Evolutionary conservation across 163 green algal genomes (phyloP).

Genomic region (Chlamydomonas reinhardtii): DNA sequence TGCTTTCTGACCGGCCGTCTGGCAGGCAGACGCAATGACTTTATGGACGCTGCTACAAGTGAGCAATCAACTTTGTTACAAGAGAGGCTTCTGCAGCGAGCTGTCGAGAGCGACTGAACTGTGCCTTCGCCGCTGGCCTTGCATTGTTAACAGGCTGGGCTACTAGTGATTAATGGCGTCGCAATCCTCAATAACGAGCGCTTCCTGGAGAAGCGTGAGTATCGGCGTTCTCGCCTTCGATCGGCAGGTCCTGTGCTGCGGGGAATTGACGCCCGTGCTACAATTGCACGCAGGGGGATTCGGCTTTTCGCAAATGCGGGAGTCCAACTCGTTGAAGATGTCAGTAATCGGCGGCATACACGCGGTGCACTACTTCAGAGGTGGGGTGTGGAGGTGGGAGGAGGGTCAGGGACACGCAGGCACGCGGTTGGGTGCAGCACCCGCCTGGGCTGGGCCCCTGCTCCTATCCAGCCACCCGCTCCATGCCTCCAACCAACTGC

Average conservation of each 20-base stretch:
- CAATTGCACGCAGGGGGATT: constrained; percentile 81
- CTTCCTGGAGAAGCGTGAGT: constrained; percentile 84
- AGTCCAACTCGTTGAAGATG: constrained; percentile 71
- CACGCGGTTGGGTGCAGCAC: too few relatives aligned
- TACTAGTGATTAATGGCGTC: constrained; percentile 82
- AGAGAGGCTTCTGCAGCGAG: too few relatives aligned
- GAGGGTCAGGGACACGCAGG: background rate
- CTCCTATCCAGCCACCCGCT: too few relatives aligned
- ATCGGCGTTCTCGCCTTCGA: background rate
- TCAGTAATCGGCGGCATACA: constrained; percentile 84
- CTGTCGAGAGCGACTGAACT: background rate
- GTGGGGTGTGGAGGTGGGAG: constrained; percentile 61
- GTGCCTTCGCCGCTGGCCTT: too few relatives aligned
- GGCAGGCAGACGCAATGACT: too few relatives aligned
- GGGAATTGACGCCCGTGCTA: background rate
- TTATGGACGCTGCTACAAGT: constrained; percentile 87
- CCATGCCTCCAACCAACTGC: too few relatives aligned
- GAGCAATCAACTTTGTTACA: background rate
- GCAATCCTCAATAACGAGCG: constrained; percentile 89
- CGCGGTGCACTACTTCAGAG: constrained; percentile 80
- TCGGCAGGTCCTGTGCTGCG: too few relatives aligned
- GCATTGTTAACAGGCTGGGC: constrained; percentile 65
- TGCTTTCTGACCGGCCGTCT: too few relatives aligned
- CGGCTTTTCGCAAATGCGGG: constrained; percentile 85
- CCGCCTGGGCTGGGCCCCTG: too few relatives aligned